Conservation (phyloP, 2,329 filamentous ascomycete genomes). For the Arthrinium puccinioides region DNA sequence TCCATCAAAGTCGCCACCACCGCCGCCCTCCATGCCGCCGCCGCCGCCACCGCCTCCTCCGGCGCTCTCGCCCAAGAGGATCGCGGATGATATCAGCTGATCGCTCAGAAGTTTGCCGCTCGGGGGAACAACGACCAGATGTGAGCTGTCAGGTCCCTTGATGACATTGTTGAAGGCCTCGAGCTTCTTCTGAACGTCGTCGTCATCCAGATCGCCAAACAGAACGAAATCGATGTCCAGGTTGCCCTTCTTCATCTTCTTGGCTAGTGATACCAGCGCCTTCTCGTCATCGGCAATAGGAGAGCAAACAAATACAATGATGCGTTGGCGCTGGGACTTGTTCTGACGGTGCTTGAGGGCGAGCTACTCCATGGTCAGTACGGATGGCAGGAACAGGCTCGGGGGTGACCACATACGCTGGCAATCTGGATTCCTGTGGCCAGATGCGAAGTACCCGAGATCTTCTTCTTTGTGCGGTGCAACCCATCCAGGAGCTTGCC, state of each 20-base stretch:
- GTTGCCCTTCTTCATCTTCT: conserved; percentile 98
- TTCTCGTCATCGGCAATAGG: conserved; percentile 86
- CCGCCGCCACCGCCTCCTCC: conserved; percentile 45
- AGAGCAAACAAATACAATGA: conserved; percentile 95
- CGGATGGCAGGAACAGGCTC: not conserved
- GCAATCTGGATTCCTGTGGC: conserved; percentile 94
- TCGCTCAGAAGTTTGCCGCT: conserved; percentile 90
- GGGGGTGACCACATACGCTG: conserved; percentile 55
- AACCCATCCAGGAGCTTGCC: conserved; percentile 91
- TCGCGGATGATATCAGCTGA: conserved; percentile 81
- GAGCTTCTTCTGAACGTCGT: conserved; percentile 84
- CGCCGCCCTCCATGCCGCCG: conserved; percentile 47
- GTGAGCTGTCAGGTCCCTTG: conserved; percentile 83
- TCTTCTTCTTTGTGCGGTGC: conserved; percentile 84
- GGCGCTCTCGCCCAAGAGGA: conserved; percentile 75
- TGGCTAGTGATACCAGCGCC: conserved; percentile 79
- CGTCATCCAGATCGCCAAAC: conserved; percentile 88
- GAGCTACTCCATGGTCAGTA: too few species aligned
- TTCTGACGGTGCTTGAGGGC: conserved; percentile 97
- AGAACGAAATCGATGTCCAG: conserved; percentile 91
- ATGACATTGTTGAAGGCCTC: conserved; percentile 89
- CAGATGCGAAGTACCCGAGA: conserved; percentile 80
- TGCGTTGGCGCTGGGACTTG: conserved; percentile 91
- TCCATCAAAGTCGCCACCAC: conserved; percentile 61
- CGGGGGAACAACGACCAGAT: conserved; percentile 84